phyloP scores from a whole-genome alignment of 805 yeast species.

The Candida piceae region DNA sequence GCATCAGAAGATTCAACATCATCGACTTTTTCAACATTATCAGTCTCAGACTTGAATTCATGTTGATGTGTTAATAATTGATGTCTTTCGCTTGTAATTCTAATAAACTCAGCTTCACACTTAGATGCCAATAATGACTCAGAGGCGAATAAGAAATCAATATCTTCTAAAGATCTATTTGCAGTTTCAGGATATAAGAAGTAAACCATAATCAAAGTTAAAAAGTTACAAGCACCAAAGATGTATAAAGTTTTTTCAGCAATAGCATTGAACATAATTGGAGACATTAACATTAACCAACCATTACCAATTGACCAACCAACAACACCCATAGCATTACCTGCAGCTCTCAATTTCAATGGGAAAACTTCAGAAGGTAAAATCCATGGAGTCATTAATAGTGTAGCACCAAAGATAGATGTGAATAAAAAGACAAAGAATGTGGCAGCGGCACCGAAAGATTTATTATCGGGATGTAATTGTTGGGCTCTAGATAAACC shows the following conservation, averaged over 20 bases:
- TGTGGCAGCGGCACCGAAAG: slow-evolving; percentile 30
- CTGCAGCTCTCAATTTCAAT: slow-evolving; percentile 23
- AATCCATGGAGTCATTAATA: slow-evolving; percentile 22
- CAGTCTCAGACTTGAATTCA: slow-evolving; percentile 1
- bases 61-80: slow-evolving; percentile 1
- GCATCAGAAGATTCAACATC: slow-evolving; percentile 1
- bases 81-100: slow-evolving; percentile 5
- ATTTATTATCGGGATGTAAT: slow-evolving; percentile 19
- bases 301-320: slow-evolving; percentile 32
- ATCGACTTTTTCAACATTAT: neutral
- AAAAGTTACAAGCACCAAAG: slow-evolving; percentile 27
- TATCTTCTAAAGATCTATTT: slow-evolving; percentile 40
- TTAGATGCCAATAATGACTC: slow-evolving; percentile 8
- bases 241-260: slow-evolving; percentile 29
- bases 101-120: slow-evolving; percentile 11
- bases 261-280: slow-evolving; percentile 27
- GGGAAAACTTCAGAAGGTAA: slow-evolving; percentile 23
- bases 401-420: slow-evolving; percentile 29
- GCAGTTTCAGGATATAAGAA: slow-evolving; percentile 42
- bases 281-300: slow-evolving; percentile 30
- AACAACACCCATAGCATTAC: slow-evolving; percentile 24
- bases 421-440: slow-evolving; percentile 34
- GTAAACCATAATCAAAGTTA: slow-evolving; percentile 28
- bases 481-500: slow-evolving; percentile 26
- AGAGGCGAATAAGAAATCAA: slow-evolving; percentile 15